phyloP scores from a whole-genome alignment of 305 asterid species.

The Fraxinus velutina region DNA sequence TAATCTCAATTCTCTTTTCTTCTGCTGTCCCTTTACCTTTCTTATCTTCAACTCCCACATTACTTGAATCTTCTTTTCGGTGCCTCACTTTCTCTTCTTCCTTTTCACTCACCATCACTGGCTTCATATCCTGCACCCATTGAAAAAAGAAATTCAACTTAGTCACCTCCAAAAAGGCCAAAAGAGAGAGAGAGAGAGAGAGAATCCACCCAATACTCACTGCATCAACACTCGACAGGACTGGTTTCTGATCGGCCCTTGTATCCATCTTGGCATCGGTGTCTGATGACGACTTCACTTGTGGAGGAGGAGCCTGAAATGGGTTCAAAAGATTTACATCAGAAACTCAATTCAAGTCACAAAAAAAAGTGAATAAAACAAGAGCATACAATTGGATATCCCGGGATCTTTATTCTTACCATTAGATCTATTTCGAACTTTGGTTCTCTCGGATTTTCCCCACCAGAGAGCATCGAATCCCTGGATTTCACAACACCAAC shows the following conservation, averaged over 20 bases:
- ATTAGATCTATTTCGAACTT: conserved; percentile 59
- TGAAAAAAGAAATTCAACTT: background rate
- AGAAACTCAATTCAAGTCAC: background rate
- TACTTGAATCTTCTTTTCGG: conserved; percentile 28
- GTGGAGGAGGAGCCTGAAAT: background rate
- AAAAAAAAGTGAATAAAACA: background rate
- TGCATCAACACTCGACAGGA: conserved; percentile 31
- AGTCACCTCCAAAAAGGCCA: background rate
- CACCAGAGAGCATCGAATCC: conserved; percentile 24
- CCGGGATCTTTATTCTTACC: conserved; percentile 31
- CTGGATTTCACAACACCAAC: conserved; percentile 27
- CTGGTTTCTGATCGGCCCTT: conserved; percentile 43
- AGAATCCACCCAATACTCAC: conserved; percentile 27
- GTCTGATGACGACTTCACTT: background rate
- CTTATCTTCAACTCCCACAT: conserved; percentile 40
- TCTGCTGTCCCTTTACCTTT: conserved; percentile 34
- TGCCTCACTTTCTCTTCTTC: conserved; percentile 39
- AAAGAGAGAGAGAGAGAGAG: background rate
- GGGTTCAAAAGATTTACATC: background rate
- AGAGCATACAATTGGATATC: background rate
- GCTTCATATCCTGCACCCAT: conserved; percentile 43
- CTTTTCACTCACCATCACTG: conserved; percentile 11
- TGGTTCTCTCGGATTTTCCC: conserved; percentile 38
- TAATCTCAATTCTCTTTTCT: conserved; percentile 42
- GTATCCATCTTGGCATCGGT: background rate